Percentiles rank a stretch among this genome's conserved stretches.
Evolutionary conservation across 441 rosid species (phyloP).

Genomic region (Erodium chrysanthum): DNA sequence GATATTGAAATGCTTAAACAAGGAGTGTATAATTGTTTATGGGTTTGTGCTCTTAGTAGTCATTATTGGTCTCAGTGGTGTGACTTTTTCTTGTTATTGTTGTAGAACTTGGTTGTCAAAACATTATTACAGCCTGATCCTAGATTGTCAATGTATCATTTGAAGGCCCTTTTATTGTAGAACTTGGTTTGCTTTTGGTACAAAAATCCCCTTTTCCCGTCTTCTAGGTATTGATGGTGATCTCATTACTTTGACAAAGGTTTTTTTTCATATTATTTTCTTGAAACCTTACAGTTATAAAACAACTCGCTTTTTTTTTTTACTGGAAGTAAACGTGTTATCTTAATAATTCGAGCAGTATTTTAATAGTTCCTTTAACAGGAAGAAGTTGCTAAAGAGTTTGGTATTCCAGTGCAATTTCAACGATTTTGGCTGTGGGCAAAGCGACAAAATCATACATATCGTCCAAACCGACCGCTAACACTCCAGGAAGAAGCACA

Average conservation of each 20-base stretch:
- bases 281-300: background rate
- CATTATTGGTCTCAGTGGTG: background rate
- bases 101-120: background rate
- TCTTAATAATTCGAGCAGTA: background rate
- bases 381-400: conserved; percentile 48
- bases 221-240: background rate
- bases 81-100: background rate
- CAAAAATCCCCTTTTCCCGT: background rate
- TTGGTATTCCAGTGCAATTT: conserved; percentile 39
- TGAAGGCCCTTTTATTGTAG: background rate
- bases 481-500: conserved; percentile 34
- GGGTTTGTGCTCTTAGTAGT: background rate
- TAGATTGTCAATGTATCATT: background rate
- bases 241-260: background rate
- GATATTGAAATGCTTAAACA: background rate
- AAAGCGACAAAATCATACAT: conserved; percentile 43
- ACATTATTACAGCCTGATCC: background rate
- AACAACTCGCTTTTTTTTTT: background rate
- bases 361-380: conserved; percentile 14
- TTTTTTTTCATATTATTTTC: background rate
- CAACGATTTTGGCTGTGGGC: conserved; percentile 56
- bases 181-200: background rate
- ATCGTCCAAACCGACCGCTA: conserved; percentile 45
- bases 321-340: background rate
- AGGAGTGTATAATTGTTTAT: background rate